Evolutionary conservation across 805 yeast species (phyloP).

Genomic region (Kluyveromyces siamensis): DNA sequence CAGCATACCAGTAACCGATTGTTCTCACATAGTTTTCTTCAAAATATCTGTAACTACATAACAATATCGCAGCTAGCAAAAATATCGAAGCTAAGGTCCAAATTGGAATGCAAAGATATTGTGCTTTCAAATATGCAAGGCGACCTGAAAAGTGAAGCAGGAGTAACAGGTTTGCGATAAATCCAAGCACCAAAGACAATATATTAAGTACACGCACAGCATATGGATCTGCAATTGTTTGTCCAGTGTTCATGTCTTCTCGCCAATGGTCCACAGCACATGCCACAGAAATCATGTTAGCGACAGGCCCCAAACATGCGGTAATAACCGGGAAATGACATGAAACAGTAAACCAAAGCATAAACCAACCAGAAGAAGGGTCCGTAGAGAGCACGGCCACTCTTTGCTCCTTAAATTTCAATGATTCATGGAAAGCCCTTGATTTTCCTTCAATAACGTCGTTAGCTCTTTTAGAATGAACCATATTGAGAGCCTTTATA

Average conservation of each 20-base stretch:
- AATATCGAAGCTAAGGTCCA: conserved; percentile 55
- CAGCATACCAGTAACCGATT: conserved; percentile 76
- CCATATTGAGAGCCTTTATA: too few relatives aligned
- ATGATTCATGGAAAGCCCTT: conserved; percentile 9
- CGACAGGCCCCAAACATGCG: conserved; percentile 71
- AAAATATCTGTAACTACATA: conserved; percentile 18
- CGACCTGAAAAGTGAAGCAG: conserved; percentile 58
- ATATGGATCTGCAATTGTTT: conserved; percentile 27
- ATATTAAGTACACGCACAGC: conserved; percentile 51
- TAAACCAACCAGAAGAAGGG: conserved; percentile 15
- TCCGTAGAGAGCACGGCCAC: conserved; percentile 21
- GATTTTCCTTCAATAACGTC: neutral
- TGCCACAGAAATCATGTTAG: conserved; percentile 64
- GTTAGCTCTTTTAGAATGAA: too few relatives aligned
- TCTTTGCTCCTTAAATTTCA: conserved; percentile 19
- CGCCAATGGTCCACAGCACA: conserved; percentile 70
- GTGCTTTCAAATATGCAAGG: conserved; percentile 51
- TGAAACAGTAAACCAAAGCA: conserved; percentile 55
- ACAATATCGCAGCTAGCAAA: conserved; percentile 35
- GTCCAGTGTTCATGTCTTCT: conserved; percentile 14
- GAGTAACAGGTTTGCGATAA: conserved; percentile 59
- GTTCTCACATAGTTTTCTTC: conserved; percentile 23
- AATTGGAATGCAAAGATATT: conserved; percentile 49
- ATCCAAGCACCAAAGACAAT: conserved; percentile 54
- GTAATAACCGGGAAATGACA: conserved; percentile 67